Base-by-base conservation (phyloP, 2,329 filamentous ascomycete species). In the Amesomyces nigricolor region DNA sequence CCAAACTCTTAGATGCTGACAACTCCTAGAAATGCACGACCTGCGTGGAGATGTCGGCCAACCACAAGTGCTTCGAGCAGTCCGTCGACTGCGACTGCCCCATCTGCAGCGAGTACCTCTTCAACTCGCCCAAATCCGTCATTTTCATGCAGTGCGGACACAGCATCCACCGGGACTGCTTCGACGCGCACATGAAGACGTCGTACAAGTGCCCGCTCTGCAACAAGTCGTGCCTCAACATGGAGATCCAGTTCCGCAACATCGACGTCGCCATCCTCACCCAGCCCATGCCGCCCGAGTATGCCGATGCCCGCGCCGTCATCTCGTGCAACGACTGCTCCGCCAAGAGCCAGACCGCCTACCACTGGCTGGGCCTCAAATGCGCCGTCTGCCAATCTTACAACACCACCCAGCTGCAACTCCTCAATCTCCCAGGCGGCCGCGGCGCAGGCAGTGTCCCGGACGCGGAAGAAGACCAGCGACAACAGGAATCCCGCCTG, bases 151-250 rank as follows among this genome's bases (percentile, higher is more conserved):
- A 84, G 39, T 99, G 94, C 69, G 94, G 94, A 2, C 94, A 99
- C 69, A 95, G 92, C 66, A 95, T 99, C 68, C 94, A 99, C 71
- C 86, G 88, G 65, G 83, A 82, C 56, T 99, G 94, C 72, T 94
- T 95, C 67, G 83, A 89, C 45, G 83, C 94, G 64, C 88, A 96
- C 68, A 91, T 95, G 77, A 86, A 86, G 64, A 85, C 84, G 3
- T 95, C 91, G 5, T 99, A 97, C 75, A 95, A 92, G 67, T 99
- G 94, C 66, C 94, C 92, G 0, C 91, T 96, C 47, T 99, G 94
- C 78, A 95, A 87, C 73, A 95, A 94, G 71, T 96, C 89, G 61
- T 87, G 95, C n/a, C 83, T 90, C 62, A 97, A 97, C 67, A 99
- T 99, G 92, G 92, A 96, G 67, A 82, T 89, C 38, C 88, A 95